Conservation (phyloP, 345 rosid species). For the Gossypium ekmanianum region DNA sequence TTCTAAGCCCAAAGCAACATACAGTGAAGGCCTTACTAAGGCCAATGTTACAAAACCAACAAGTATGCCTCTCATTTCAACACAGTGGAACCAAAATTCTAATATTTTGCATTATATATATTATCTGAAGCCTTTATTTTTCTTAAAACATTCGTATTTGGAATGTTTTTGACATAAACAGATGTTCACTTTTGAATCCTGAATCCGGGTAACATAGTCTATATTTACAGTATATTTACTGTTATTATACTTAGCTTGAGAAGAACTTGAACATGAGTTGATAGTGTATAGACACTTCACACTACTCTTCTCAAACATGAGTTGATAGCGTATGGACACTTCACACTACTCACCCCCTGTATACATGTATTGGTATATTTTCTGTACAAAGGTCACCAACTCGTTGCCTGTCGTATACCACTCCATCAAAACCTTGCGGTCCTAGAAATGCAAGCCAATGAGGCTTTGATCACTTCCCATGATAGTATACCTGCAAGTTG, state of each 20-base stretch:
- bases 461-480: conserved; percentile 5
- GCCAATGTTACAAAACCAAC: too few relatives aligned
- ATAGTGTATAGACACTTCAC: not conserved
- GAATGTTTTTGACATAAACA: not conserved
- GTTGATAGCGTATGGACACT: not conserved
- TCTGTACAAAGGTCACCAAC: not conserved
- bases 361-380: not conserved
- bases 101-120: too few relatives aligned
- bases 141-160: too few relatives aligned
- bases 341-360: not conserved
- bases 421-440: not conserved
- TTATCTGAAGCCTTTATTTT: not conserved
- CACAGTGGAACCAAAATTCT: too few relatives aligned
- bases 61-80: not conserved
- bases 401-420: not conserved
- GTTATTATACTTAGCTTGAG: not conserved
- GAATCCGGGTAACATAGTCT: not conserved
- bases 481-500: conserved; percentile 13
- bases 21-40: too few relatives aligned
- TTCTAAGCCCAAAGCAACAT: too few relatives aligned
- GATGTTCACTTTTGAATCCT: not conserved
- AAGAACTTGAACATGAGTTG: not conserved
- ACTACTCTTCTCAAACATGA: not conserved
- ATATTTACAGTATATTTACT: not conserved
- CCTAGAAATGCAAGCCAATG: not conserved